These are phyloP conservation scores for Leucosporidium scottii DNA, from an alignment of 768 basidiomycete genomes.

Conservation along the genomic window DNA sequence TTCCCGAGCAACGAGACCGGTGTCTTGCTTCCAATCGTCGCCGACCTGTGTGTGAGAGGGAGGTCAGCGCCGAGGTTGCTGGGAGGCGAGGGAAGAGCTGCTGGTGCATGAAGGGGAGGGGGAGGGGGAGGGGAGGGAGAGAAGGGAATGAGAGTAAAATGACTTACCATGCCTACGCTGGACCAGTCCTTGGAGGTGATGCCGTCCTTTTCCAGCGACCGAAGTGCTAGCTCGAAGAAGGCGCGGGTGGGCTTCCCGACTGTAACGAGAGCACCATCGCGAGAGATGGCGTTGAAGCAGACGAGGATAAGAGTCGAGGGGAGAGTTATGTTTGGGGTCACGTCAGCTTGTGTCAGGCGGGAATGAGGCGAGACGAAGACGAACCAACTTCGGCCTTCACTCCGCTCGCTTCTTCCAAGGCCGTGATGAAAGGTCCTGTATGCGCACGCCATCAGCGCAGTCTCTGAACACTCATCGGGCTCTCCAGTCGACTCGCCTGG, in stretches of 20 bases:
- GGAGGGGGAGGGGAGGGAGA: too few species aligned
- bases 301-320: too few species aligned
- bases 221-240: slow-evolving; percentile 58
- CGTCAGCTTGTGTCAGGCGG: too few species aligned
- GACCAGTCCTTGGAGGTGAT: slow-evolving; percentile 13
- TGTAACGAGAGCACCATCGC: background rate
- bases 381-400: slow-evolving; percentile 46
- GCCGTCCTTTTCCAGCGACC: slow-evolving; percentile 43
- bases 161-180: slow-evolving; percentile 35
- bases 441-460: too few species aligned
- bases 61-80: too few species aligned
- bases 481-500: too few species aligned
- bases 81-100: too few species aligned
- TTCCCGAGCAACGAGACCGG: slow-evolving; percentile 57
- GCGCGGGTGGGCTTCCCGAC: slow-evolving; percentile 59
- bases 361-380: background rate
- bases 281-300: too few species aligned
- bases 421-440: slow-evolving; percentile 58
- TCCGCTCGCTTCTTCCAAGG: slow-evolving; percentile 54
- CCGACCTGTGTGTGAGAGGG: slow-evolving; percentile 53
- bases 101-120: too few species aligned
- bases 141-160: too few species aligned
- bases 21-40: slow-evolving; percentile 60
- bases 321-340: too few species aligned
- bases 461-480: too few species aligned